phyloP scores from a whole-genome alignment of 2,329 filamentous ascomycete species.

The Aspergillus awamori region DNA sequence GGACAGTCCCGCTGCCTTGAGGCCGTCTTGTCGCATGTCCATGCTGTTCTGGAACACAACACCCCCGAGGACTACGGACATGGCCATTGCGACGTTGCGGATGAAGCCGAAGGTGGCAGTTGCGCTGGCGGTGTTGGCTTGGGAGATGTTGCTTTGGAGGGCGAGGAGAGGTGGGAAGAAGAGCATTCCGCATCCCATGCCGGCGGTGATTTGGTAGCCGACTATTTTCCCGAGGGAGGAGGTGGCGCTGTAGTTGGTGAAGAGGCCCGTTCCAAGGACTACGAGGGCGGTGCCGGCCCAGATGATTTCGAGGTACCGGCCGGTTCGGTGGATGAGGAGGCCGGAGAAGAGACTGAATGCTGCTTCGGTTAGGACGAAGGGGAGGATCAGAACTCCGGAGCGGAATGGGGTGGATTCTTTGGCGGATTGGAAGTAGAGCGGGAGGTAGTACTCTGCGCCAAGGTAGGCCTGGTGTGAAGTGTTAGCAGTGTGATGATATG shows the following conservation, averaged over 20 bases:
- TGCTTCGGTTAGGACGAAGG: conserved; percentile 57
- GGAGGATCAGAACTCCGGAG: conserved; percentile 63
- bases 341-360: conserved; percentile 51
- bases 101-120: conserved; percentile 59
- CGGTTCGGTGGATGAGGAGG: conserved; percentile 54
- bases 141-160: conserved; percentile 55
- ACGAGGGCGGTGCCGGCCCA: conserved; percentile 48
- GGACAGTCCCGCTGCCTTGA: conserved; percentile 54
- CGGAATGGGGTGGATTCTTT: conserved; percentile 62
- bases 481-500: neutral
- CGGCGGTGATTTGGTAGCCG: conserved; percentile 54
- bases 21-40: conserved; percentile 33
- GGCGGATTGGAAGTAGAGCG: conserved; percentile 72
- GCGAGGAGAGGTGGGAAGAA: conserved; percentile 62
- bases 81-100: conserved; percentile 68
- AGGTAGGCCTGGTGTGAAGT: conserved; percentile 63
- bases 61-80: conserved; percentile 73
- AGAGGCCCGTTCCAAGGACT: conserved; percentile 52
- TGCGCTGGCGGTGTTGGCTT: conserved; percentile 54
- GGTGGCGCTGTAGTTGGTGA: conserved; percentile 44
- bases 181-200: conserved; percentile 55
- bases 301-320: conserved; percentile 52
- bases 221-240: conserved; percentile 48
- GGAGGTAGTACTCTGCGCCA: conserved; percentile 69
- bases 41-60: conserved; percentile 73